These are phyloP conservation scores for Chalara sp. DNA, from an alignment of 2,329 filamentous ascomycete genomes.

Conservation along the genomic window DNA sequence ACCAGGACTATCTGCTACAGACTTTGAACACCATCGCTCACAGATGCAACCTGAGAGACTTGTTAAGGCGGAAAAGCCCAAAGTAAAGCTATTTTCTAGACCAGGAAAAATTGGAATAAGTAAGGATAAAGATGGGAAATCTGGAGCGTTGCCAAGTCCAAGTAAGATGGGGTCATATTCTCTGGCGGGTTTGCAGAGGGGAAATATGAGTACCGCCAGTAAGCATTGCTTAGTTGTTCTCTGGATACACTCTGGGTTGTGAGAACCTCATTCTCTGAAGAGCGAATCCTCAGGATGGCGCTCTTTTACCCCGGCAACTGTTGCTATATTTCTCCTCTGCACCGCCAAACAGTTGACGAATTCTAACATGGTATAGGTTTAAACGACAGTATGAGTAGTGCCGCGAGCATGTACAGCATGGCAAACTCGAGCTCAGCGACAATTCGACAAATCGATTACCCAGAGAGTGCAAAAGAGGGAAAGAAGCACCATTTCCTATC, in stretches of 20 bases:
- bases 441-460: conserved; percentile 55
- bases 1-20: conserved; percentile 25
- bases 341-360: background rate
- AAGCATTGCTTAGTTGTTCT: background rate
- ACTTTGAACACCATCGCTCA: conserved; percentile 26
- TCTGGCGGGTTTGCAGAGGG: conserved; percentile 56
- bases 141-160: conserved; percentile 65
- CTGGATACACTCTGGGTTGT: too few species aligned
- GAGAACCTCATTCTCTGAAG: too few species aligned
- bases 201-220: conserved; percentile 65
- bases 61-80: conserved; percentile 1
- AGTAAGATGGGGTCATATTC: conserved; percentile 61
- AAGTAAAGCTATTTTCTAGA: conserved; percentile 71
- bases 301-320: too few species aligned
- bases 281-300: too few species aligned
- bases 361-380: conserved; percentile 30
- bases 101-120: conserved; percentile 66
- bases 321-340: too few species aligned
- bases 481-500: conserved; percentile 77
- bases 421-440: conserved; percentile 74
- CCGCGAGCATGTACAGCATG: conserved; percentile 62
- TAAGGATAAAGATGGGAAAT: conserved; percentile 57
- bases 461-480: conserved; percentile 47
- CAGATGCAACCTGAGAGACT: conserved; percentile 1
- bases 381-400: conserved; percentile 46